Base-by-base conservation (phyloP, 768 basidiomycete species). In the Hemileccinum impolitum region DNA sequence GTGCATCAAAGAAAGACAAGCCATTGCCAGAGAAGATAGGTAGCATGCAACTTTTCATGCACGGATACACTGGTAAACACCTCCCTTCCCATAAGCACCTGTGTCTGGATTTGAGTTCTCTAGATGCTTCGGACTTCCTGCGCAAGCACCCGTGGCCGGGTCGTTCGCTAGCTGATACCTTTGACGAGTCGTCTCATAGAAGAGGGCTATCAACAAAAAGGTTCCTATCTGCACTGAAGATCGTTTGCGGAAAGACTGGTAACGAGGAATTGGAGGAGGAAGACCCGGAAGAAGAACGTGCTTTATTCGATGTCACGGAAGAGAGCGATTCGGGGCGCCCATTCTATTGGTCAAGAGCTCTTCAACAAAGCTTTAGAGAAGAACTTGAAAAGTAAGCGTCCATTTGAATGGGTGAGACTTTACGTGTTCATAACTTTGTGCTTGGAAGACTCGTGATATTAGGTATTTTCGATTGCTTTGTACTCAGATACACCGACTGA, bases 141-240 rank as follows among this genome's bases (percentile, higher is more conserved):
- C 77, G 87, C 41, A 86, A 82, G 58, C 78, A 94, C 61, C 91
- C 92, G 3, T 92, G 86, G 85, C 93, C 93, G 3, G 90, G 90
- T 14, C 81, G 90, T 30, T 79, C 87, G 10, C 84, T 93, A 15
- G 70, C 85, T 3, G 90, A 93, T 64, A 93, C 90, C 2, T 93
- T 89, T 59, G 90, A 90, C 57, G 90, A 92, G 62, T 82, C 84
- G 9, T 82, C 80, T 15, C 90, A 93, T 62, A 75, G 90, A 41
- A 85, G 80, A 35, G 85, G 87, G 14, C 75, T 74, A 42, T 51
- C 85, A 15, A 76, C 81, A 1, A 92, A 90, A 66, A 81, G 82
- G 28, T 75, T 86, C 51, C 66, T 87, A 37, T 73, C 76, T 49
- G 80, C 87, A 5, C 57, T 91, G 47, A 88, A 86, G 62, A 76